These are phyloP conservation scores for Aspergillus heteromorphus DNA, from an alignment of 495 filamentous ascomycete species.

Conservation along the genomic window DNA sequence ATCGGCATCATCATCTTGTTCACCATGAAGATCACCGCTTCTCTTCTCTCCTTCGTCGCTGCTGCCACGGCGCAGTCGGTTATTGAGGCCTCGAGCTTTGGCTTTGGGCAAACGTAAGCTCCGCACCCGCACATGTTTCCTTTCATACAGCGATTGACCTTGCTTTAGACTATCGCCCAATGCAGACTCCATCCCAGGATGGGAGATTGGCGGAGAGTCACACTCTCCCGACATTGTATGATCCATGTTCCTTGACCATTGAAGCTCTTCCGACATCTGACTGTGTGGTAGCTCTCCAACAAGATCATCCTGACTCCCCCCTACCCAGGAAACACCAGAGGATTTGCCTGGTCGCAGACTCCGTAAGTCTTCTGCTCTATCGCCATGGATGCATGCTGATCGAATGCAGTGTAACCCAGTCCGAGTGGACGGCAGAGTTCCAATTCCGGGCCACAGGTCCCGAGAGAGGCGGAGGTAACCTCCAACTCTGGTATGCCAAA, in stretches of 20 bases:
- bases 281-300: conserved; percentile 60
- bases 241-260: too few species aligned
- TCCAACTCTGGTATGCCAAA: conserved; percentile 88
- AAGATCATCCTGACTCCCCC: conserved; percentile 88
- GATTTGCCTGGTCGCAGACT: conserved; percentile 72
- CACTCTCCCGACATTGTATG: conserved; percentile 58
- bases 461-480: conserved; percentile 80
- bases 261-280: too few species aligned
- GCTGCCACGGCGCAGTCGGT: conserved; percentile 56
- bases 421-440: conserved; percentile 74
- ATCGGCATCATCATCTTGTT: too few species aligned
- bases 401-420: conserved; percentile 35
- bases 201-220: conserved; percentile 65
- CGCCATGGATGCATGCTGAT: conserved; percentile 11
- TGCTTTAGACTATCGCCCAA: conserved; percentile 50
- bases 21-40: conserved; percentile 39
- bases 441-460: conserved; percentile 83
- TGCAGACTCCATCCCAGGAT: conserved; percentile 54
- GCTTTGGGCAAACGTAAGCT: conserved; percentile 57
- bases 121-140: background rate
- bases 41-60: conserved; percentile 46
- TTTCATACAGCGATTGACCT: conserved; percentile 23
- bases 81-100: conserved; percentile 70
- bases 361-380: conserved; percentile 36
- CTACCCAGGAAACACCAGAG: conserved; percentile 77